Evolutionary conservation across 2,329 filamentous ascomycete genomes (phyloP), one percentile per base, ranked within the genome.

Genomic region (Ophiostoma ulmi): DNA sequence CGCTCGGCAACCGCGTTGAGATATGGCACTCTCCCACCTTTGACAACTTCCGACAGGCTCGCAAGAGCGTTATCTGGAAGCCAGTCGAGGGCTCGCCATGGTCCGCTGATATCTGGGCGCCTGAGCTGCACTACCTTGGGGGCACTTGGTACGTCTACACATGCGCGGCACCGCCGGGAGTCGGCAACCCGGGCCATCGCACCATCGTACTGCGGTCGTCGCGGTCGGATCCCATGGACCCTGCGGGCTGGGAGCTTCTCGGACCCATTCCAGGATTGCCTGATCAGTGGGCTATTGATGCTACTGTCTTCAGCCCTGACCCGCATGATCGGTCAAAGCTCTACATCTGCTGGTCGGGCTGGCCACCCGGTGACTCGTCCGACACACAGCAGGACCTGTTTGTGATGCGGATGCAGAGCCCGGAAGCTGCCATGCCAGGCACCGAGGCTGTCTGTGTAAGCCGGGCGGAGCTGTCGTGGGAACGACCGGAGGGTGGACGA

Each of bases 1-100:
- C 65, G n/a, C 65, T 67, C 36, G 65, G 65, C 39, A 67, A 67
- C 65, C 65, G 65, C 65, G 65, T 67, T 22, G 65, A 67, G 65
- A 35, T 67, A 22, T 67, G 65, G 65, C 65, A 67, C 36, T 44
- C 65, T 22, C 65, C 22, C 5, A 41, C 39, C 3, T 35, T 67
- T 8, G 65, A 44, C 65, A 67, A 67, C 65, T 67, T 67, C 39
- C 38, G 65, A 5, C 11, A 35, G 17, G 65, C 65, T 11, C 65
- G 65, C n/a, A 67, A 67, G 38, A 67, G 14, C 22, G 39, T 67
- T 36, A n/a, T 48, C 38, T 67, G 65, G 65, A 11, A 67, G 65
- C 65, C 65, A 20, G 65, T 39, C 4, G 38, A 26, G 38, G 65
- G 65, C n/a, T 44, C 65, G 22, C 65, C 65, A 11, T 67, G 65